Evolutionary conservation across 495 filamentous ascomycete genomes (phyloP).

Genomic region (Talaromyces trachyspermus): DNA sequence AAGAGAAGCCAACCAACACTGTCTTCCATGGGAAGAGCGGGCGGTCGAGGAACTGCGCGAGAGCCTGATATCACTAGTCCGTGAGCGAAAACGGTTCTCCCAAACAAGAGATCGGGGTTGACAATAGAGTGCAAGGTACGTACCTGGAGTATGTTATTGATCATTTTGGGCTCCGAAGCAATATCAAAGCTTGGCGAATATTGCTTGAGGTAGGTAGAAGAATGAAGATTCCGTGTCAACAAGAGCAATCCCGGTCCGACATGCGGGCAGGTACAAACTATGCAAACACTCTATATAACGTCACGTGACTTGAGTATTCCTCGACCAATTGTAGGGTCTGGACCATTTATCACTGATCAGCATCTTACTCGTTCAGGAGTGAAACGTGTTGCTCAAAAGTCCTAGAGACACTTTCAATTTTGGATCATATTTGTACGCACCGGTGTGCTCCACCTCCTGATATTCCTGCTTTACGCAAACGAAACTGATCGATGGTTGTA

Average conservation of each 20-base stretch:
- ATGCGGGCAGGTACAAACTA: neutral
- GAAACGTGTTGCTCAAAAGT: too few relatives aligned
- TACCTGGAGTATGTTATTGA: slow-evolving; percentile 7
- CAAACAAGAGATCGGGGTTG: neutral
- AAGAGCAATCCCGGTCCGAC: neutral
- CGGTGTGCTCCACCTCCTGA: too few relatives aligned
- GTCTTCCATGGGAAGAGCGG: slow-evolving; percentile 96
- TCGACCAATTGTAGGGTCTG: too few relatives aligned
- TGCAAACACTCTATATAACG: neutral
- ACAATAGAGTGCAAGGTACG: neutral
- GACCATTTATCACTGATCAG: too few relatives aligned
- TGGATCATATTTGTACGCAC: too few relatives aligned
- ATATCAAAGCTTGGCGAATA: too few relatives aligned
- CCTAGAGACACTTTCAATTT: too few relatives aligned
- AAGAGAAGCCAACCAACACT: slow-evolving; percentile 85
- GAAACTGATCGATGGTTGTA: too few relatives aligned
- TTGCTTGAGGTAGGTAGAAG: too few relatives aligned
- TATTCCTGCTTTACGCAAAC: too few relatives aligned
- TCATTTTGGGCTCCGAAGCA: neutral
- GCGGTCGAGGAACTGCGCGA: slow-evolving; percentile 79
- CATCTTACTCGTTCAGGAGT: too few relatives aligned
- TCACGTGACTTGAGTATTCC: neutral
- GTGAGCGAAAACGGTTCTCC: neutral
- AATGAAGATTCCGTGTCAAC: slow-evolving; percentile 7
- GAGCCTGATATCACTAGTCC: slow-evolving; percentile 50